Evolutionary conservation across 2,329 filamentous ascomycete species (phyloP), one percentile per base, ranked within the genome.

Genomic region (Blumeria hordei): DNA sequence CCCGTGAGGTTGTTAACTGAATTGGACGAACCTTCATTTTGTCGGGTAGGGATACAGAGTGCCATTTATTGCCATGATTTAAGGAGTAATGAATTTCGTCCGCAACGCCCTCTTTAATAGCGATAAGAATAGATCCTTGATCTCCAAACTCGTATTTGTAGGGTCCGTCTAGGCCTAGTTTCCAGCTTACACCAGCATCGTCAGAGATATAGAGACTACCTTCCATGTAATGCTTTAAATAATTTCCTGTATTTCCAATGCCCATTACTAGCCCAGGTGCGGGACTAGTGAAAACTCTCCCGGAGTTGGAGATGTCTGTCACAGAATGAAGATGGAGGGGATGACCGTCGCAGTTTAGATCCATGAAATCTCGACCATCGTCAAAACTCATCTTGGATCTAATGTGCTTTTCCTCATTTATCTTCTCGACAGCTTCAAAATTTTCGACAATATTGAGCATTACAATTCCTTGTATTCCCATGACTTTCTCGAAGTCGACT

Each of bases 61-160:
- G 71, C 92, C 93, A 98, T 2, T 77, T 77, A 63, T 87, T 80
- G 53, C 93, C 93, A 64, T 96, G 88, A 65, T 98, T 79, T 32
- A 95, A 71, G 0, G 92, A 96, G 67, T 90, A 98, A 39, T 69
- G 72, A 53, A 82, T 67, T 59, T 80, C 73, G 39, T 78, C 69
- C 0, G 82, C 85, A 51, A 72, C 70, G 12, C 69, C 72, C 62
- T 94, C 85, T 58, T 77, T 74, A 39, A 96, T 73, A 3, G 92
- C 92, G 34, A 96, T 75, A 34, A 98, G 71, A 18, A 98, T 77
- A 14, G 88, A 88, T 1, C 92, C 92, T 60, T 93, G 83, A 62
- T 95, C 90, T 54, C 92, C 92, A 66, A 96, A 93, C 64, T 95
- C 88, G 67, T 94, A 98, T 66, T 93, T 92, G 69, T 96, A 88